Percentiles rank a stretch among this genome's conserved stretches.
Conservation (phyloP, 345 rosid genomes). For the Carallia brachiata region DNA sequence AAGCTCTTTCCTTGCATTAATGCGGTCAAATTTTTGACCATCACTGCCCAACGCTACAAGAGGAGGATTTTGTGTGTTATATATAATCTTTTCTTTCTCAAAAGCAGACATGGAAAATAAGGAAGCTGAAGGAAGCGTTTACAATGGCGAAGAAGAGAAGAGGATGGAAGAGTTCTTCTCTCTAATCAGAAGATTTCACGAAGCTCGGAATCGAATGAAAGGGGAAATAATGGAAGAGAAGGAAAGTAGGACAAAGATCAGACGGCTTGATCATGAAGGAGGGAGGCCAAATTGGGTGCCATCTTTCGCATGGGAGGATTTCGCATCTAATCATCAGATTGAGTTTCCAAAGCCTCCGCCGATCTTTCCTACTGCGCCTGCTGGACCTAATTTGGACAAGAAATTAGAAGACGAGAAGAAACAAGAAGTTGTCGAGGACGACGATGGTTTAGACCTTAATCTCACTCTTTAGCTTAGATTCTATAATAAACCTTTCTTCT, state of each 20-base stretch:
- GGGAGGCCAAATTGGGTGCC: slow-evolving; percentile 33
- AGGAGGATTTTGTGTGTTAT: too few species aligned
- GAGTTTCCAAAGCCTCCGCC: not conserved
- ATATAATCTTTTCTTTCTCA: too few species aligned
- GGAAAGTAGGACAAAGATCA: slow-evolving; percentile 9
- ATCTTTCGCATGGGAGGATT: slow-evolving; percentile 25
- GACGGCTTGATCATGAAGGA: not conserved
- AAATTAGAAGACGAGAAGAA: not conserved
- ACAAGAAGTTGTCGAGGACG: not conserved
- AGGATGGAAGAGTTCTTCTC: slow-evolving; percentile 33
- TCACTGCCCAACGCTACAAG: too few species aligned
- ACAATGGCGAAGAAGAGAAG: slow-evolving; percentile 19
- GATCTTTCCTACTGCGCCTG: not conserved
- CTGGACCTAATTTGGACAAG: not conserved
- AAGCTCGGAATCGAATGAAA: slow-evolving; percentile 27
- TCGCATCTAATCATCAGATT: not conserved
- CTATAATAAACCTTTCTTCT: not conserved
- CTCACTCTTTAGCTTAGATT: slow-evolving; percentile 24
- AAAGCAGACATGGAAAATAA: slow-evolving; percentile 14
- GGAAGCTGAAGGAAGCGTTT: not conserved
- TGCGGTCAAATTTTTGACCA: too few species aligned
- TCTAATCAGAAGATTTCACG: slow-evolving; percentile 23
- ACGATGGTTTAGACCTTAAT: slow-evolving; percentile 25
- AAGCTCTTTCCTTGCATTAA: too few species aligned
- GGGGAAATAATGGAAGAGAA: slow-evolving; percentile 8